A percentile compares a stretch with the other conserved stretches of the same genome.
phyloP scores from a whole-genome alignment of 768 basidiomycete genomes.

The Auricularia cornea region DNA sequence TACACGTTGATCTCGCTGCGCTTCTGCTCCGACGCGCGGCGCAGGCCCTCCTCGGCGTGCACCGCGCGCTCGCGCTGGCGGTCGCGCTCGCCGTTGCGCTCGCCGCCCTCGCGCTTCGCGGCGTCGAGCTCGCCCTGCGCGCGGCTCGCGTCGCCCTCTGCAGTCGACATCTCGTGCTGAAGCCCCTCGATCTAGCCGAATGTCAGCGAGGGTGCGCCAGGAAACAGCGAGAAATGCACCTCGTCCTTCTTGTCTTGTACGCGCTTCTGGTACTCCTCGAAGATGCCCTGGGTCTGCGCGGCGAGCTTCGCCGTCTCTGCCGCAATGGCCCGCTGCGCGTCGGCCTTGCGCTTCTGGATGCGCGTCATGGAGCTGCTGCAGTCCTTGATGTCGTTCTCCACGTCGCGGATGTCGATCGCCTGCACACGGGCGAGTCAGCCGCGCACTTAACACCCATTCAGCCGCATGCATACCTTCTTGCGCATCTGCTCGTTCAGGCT shows the following conservation, averaged over 20 bases:
- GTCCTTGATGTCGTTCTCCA: not conserved
- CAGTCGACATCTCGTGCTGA: not conserved
- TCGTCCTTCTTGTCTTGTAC: not conserved
- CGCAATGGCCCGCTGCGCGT: not conserved
- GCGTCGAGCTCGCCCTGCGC: conserved; percentile 15
- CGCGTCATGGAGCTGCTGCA: not conserved
- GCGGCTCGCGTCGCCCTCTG: not conserved
- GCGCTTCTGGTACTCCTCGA: not conserved
- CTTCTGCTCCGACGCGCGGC: not conserved
- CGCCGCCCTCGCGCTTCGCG: conserved; percentile 33
- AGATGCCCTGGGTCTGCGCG: not conserved
- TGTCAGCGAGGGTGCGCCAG: too few relatives aligned
- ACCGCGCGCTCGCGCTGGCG: conserved; percentile 28
- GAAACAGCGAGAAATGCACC: too few relatives aligned
- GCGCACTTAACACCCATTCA: conserved; percentile 14
- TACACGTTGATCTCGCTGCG: conserved; percentile 41
- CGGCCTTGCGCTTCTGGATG: not conserved
- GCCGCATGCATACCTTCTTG: conserved; percentile 22
- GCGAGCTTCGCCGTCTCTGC: not conserved
- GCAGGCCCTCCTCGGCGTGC: conserved; percentile 30
- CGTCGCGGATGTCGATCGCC: not conserved
- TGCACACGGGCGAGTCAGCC: not conserved
- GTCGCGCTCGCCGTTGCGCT: not conserved
- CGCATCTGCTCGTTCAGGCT: conserved; percentile 16
- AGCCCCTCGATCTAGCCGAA: too few relatives aligned